Conservation (phyloP, 1,139 yeast species). For the Candida sp. region DNA sequence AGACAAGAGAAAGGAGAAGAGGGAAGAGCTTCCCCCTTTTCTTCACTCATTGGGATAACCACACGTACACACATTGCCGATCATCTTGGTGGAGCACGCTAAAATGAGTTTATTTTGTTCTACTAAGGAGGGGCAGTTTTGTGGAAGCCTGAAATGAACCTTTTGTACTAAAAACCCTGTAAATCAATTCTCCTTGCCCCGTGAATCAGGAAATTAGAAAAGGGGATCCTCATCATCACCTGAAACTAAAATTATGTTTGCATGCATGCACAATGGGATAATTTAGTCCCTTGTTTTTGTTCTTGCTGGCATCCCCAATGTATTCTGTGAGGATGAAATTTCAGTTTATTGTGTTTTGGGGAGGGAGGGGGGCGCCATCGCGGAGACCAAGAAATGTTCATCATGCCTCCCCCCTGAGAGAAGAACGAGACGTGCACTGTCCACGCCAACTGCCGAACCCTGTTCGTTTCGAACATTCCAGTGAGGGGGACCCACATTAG, state of each 20-base stretch:
- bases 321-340: not conserved
- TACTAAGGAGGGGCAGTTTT: not conserved
- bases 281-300: not conserved
- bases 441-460: too few relatives aligned
- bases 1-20: not conserved
- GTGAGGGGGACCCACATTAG: too few relatives aligned
- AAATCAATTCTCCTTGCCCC: not conserved
- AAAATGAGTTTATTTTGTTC: not conserved
- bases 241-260: not conserved
- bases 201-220: not conserved
- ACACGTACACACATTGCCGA: not conserved
- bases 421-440: too few relatives aligned
- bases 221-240: constrained; percentile 1
- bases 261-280: not conserved
- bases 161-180: not conserved
- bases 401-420: too few relatives aligned
- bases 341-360: too few relatives aligned
- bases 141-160: not conserved
- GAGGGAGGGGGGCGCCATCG: too few relatives aligned
- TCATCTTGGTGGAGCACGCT: not conserved
- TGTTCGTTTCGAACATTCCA: too few relatives aligned
- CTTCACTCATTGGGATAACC: not conserved
- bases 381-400: too few relatives aligned
- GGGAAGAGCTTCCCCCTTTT: not conserved
- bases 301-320: not conserved